A percentile compares a stretch with the other conserved stretches of the same genome.
These are phyloP conservation scores for Didymella segeticola DNA, from an alignment of 2,329 filamentous ascomycete genomes.

Conservation along the genomic window DNA sequence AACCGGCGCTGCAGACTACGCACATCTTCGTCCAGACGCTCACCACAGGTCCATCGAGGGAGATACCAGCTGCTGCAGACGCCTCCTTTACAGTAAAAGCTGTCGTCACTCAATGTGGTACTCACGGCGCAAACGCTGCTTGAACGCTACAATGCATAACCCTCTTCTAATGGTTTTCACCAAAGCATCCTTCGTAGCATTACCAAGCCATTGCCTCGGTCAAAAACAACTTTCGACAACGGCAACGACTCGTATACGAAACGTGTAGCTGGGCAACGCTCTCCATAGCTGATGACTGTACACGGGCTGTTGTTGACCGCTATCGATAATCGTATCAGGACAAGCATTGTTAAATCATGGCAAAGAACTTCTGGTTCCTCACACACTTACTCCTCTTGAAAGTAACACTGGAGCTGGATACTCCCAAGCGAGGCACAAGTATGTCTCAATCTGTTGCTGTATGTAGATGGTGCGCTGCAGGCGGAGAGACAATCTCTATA, in stretches of 20 bases:
- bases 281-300: not conserved
- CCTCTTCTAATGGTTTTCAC: not conserved
- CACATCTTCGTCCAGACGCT: not conserved
- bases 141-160: not conserved
- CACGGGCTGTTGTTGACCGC: not conserved
- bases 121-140: not conserved
- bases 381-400: not conserved
- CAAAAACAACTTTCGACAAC: constrained; percentile 4
- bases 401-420: not conserved
- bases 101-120: not conserved
- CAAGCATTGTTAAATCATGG: not conserved
- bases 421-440: not conserved
- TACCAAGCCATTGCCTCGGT: not conserved
- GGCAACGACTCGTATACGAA: not conserved
- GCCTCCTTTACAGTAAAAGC: not conserved
- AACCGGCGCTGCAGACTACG: not conserved
- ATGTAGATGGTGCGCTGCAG: too few species aligned
- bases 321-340: not conserved
- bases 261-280: not conserved
- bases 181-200: not conserved
- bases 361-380: not conserved
- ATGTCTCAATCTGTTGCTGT: not conserved
- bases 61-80: not conserved
- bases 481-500: not conserved
- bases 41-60: not conserved